phyloP scores from a whole-genome alignment of 768 basidiomycete species.

The Heimioporus sp. region DNA sequence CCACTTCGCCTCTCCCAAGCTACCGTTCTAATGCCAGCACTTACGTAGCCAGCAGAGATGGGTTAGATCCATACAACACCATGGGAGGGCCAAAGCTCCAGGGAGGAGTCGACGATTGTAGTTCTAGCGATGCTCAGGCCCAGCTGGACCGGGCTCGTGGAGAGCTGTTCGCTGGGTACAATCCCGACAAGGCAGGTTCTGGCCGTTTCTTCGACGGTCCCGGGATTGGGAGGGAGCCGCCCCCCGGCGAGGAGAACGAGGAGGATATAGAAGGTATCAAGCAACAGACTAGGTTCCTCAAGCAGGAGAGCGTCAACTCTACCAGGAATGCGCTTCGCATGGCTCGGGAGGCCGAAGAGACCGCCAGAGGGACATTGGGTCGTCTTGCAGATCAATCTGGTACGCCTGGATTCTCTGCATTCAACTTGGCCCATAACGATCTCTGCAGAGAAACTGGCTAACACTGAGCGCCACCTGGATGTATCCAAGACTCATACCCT shows the following conservation, averaged over 20 bases:
- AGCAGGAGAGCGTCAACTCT: slow-evolving; percentile 89
- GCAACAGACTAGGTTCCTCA: slow-evolving; percentile 81
- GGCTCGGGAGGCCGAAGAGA: slow-evolving; percentile 96
- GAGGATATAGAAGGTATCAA: slow-evolving; percentile 96
- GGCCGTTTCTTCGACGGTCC: slow-evolving; percentile 73
- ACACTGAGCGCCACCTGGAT: slow-evolving; percentile 94
- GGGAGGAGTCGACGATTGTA: slow-evolving; percentile 22
- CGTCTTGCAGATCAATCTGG: slow-evolving; percentile 94
- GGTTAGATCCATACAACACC: slow-evolving; percentile 47
- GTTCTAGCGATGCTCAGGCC: slow-evolving; percentile 30
- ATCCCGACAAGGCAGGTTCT: slow-evolving; percentile 54
- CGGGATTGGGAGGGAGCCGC: slow-evolving; percentile 40
- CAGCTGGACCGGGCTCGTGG: slow-evolving; percentile 65
- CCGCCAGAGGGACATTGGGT: slow-evolving; percentile 77
- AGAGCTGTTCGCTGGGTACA: slow-evolving; percentile 75
- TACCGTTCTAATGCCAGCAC: slow-evolving; percentile 55
- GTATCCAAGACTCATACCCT: slow-evolving; percentile 83
- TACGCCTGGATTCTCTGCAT: slow-evolving; percentile 33
- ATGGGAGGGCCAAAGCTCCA: slow-evolving; percentile 28
- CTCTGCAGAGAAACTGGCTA: slow-evolving; percentile 74
- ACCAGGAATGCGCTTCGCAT: slow-evolving; percentile 91
- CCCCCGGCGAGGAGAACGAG: slow-evolving; percentile 71
- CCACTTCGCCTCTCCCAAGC: slow-evolving; percentile 39
- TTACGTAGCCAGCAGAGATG: slow-evolving; percentile 70
- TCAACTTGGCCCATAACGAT: neutral